Conservation (phyloP, 306 rosid genomes). For the Coriaria nepalensis region DNA sequence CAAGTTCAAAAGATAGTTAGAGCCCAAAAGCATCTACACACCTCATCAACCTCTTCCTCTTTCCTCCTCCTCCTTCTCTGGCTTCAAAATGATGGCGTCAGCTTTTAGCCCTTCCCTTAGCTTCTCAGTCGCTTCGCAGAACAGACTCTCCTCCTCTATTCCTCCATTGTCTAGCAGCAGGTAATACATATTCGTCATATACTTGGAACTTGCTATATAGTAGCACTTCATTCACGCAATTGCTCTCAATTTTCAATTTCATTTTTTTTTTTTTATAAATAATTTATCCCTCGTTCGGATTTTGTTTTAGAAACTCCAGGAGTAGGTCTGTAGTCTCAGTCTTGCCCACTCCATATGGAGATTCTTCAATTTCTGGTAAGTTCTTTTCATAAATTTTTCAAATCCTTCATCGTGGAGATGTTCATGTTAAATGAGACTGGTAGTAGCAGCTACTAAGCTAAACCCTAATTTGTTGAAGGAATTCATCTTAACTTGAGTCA, state of each 20-base stretch:
- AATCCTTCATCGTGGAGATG: too few relatives aligned
- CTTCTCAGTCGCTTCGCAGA: constrained; percentile 47
- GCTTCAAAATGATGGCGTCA: constrained; percentile 41
- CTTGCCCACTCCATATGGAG: constrained; percentile 35
- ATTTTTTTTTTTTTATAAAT: not conserved
- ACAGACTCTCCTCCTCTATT: constrained; percentile 18
- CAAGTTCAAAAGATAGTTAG: too few relatives aligned
- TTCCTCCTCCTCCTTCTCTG: not conserved
- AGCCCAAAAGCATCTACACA: too few relatives aligned
- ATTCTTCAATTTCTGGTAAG: constrained; percentile 38
- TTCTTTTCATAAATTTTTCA: not conserved
- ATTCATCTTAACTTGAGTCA: too few relatives aligned
- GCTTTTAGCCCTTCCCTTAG: constrained; percentile 38
- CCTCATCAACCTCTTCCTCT: not conserved
- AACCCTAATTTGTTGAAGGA: too few relatives aligned
- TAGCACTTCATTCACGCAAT: not conserved
- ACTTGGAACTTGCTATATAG: not conserved
- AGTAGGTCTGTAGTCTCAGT: constrained; percentile 32
- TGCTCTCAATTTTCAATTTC: not conserved
- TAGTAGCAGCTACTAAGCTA: too few relatives aligned
- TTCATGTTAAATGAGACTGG: too few relatives aligned
- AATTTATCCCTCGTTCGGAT: not conserved
- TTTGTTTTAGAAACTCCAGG: constrained; percentile 26
- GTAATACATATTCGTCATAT: constrained; percentile 9
- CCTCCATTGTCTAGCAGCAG: constrained; percentile 25